Evolutionary conservation across 164 flowering plant species (phyloP), one percentile per base, ranked within the genome.

Genomic region (Santalum album): DNA sequence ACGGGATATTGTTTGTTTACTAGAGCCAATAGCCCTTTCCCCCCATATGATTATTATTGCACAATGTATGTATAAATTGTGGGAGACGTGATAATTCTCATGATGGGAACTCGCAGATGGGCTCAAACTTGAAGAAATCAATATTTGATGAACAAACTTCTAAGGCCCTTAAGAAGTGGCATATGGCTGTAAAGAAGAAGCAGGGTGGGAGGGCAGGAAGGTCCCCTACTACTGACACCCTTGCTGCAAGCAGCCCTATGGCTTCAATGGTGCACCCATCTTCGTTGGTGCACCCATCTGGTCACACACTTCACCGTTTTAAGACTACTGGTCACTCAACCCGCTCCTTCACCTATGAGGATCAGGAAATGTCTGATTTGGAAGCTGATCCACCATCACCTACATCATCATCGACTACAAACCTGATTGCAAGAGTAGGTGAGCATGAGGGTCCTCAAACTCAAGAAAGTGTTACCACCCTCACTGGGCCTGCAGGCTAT

Each of bases 241-340:
- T 74, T 12, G 70, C 74, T 16, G 71, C 49, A 49, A 75, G 72
- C 55, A 6, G n/a, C 2, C 60, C 81, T 10, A 9, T 9, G 9
- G 6, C 4, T 3, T 20, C 50, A 20, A 10, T 46, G 23, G 50
- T 20, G 23, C 50, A 46, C 25, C 52, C 79, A 7, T 43, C 75
- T 0, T 20, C 47, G 7, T 20, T 19, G 5, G 50, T 20, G 14
- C 50, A 46, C 25, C 49, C 79, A 7, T 43, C 75, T 0, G 76
- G 56, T n/a, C 62, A 60, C 34, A 25, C 62, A 18, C 64, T 81
- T 12, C 79, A 65, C 26, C 83, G 86, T 1, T 76, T 55, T 75
- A 70, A 74, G 51, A 81, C 83, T 0, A 78, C 76, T 0, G 86
- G 81, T 18, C 81, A 81, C 70, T 76, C 79, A 3, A 63, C 70